Evolutionary conservation across 148 eudicot species (phyloP), one percentile per base, ranked within the genome.

Genomic region (Amaranthus palmeri): DNA sequence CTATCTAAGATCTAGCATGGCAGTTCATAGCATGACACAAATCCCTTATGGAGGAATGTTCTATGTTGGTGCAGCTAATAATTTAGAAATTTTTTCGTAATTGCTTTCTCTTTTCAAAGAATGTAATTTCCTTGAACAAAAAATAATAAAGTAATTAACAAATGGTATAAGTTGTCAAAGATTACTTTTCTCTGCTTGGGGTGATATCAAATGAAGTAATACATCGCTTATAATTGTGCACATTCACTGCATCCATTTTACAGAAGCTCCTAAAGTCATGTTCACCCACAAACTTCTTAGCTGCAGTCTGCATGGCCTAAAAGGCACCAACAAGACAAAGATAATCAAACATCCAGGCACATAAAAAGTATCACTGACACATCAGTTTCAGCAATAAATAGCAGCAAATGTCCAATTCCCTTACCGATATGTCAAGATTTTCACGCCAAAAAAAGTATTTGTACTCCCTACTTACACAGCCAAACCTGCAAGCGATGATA

Each of bases 211-310:
- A 87, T 42, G 78, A 83, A 52, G 75, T 77, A 60, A 93, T 81
- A 72, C 60, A 72, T 77, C 98, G 90, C 79, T 67, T 84, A 77
- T 86, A 93, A 70, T 82, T 89, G 81, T 89, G 98, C 79, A 93
- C 98, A 76, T 87, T 89, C 25, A 81, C 72, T 67, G 97, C 97
- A 86, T 93, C 98, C 97, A 93, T 93, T 87, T 93, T 93, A 79
- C 98, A 93, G 76, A 93, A 91, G 73, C 91, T 93, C 78, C 98
- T 85, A 79, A 93, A 93, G 80, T 93, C 98, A 73, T 93, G 97
- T 77, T 93, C 98, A 60, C 98, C 98, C 61, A 89, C 9, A 72
- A 88, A 86, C 80, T 84, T 87, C 87, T 76, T 84, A 69, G 92
- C 90, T 57, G 98, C 96, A 77, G 57, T 73, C 80, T 89, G 86